Evolutionary conservation across 2,329 filamentous ascomycete genomes (phyloP), one percentile per base, ranked within the genome.

Genomic region (Pseudogymnoascus verrucosus): DNA sequence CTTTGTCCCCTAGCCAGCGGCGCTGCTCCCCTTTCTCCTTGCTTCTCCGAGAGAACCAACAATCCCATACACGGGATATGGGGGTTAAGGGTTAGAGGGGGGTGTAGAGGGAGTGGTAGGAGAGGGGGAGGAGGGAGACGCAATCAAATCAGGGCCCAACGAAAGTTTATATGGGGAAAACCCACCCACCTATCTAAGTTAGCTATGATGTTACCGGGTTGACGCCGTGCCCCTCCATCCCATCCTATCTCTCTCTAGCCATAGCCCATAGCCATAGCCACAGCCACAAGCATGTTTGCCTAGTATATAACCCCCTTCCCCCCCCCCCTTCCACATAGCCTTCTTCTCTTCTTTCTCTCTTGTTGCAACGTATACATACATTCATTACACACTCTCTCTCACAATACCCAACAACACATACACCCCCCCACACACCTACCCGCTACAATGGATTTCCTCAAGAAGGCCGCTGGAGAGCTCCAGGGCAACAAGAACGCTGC

Each of bases 391-490:
- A 21, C 21, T 21, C 21, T 21, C 21, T 5, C 40, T 11, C 16
- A 12, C 11, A 7, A 47, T 21, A 47, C 19, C 42, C 11, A 47
- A 5, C 8, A 11, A 21, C 40, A 47, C 5, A 62, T 39, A 39
- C 19, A 36, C 12, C 4, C 42, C 19, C 19, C 4, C 28, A 19
- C n/a, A n/a, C n/a, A n/a, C n/a, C n/a, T n/a, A n/a, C n/a, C n/a
- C n/a, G n/a, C 31, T 3, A 61, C 7, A 63, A 72, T 72, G 71
- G 69, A 72, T 68, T 71, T 72, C 68, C 40, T 72, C 65, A 72
- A 71, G 65, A 71, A 72, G 54, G 70, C 65, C 28, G 65, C 67
- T 37, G 51, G 64, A 2, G 28, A 60, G 63, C 51, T 65, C 16
- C 21, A 37, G 6, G 42, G 63, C 28, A 63, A 62, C 36, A 63